Evolutionary conservation across 306 rosid species (phyloP).

Genomic region (Urtica urens): DNA sequence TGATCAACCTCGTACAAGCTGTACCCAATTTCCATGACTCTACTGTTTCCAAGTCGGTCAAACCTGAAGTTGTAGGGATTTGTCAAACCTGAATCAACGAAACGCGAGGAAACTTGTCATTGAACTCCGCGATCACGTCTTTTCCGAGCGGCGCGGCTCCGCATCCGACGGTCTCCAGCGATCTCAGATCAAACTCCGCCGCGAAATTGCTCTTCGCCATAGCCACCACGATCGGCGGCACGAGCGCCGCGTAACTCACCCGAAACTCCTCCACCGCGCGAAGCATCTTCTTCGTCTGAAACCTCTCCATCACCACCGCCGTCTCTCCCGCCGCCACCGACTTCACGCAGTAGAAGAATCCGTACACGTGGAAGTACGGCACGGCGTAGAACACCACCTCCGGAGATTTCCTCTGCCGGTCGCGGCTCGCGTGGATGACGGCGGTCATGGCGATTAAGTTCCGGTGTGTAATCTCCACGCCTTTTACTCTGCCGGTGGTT

Average conservation of each 20-base stretch:
- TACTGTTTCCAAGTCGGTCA: too few species aligned
- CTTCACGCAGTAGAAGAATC: conserved; percentile 22
- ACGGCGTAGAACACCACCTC: conserved; percentile 25
- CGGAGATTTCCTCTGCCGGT: conserved; percentile 13
- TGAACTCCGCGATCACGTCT: conserved; percentile 20
- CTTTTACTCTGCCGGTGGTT: conserved; percentile 56
- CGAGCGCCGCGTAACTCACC: conserved; percentile 24
- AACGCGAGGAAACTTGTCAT: conserved; percentile 21
- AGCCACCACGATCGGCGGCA: conserved; percentile 33
- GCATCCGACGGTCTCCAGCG: conserved; percentile 19
- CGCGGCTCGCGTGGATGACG: conserved; percentile 1
- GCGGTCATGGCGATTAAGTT: conserved; percentile 22
- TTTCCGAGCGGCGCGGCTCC: conserved; percentile 40
- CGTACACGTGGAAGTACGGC: conserved; percentile 43
- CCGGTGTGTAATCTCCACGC: conserved; percentile 41
- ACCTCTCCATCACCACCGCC: conserved; percentile 35
- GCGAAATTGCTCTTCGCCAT: conserved; percentile 18
- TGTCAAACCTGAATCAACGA: conserved; percentile 16
- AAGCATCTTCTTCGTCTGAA: conserved; percentile 25
- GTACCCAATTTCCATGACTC: too few species aligned
- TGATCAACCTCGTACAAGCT: too few species aligned
- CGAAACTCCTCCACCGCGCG: conserved; percentile 26
- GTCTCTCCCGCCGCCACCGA: conserved; percentile 25
- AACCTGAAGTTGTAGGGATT: too few species aligned
- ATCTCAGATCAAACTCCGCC: conserved; percentile 22